These are phyloP conservation scores for Asterophora parasitica DNA, from an alignment of 768 basidiomycete species.

Conservation along the genomic window DNA sequence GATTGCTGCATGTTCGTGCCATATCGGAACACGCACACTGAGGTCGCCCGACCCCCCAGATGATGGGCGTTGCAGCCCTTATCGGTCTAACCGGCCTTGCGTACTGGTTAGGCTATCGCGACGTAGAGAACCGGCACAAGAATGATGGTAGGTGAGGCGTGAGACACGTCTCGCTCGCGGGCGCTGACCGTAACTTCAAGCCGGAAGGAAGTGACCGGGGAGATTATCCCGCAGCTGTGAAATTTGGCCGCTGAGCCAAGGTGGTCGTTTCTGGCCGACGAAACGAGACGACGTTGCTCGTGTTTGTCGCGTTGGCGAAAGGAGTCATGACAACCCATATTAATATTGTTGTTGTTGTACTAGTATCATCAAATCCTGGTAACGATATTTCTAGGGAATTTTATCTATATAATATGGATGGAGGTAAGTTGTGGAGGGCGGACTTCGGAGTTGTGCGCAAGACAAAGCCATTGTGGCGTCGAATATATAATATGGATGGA, in stretches of 20 bases:
- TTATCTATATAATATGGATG: no score
- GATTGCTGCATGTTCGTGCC: background rate
- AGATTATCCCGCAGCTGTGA: constrained; percentile 17
- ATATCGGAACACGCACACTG: background rate
- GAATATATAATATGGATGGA: no score
- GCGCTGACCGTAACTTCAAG: constrained; percentile 9
- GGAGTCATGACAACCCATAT: no score
- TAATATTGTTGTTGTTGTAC: no score
- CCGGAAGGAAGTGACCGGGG: constrained; percentile 14
- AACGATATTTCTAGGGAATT: no score
- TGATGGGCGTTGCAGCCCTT: constrained; percentile 15
- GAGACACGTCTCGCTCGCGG: background rate
- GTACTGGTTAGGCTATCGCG: constrained; percentile 19
- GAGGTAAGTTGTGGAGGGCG: no score
- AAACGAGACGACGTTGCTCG: no score
- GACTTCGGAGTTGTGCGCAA: no score
- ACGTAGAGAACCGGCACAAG: constrained; percentile 20
- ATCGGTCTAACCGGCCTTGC: constrained; percentile 15
- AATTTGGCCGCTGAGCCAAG: background rate
- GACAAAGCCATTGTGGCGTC: no score
- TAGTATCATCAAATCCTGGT: no score
- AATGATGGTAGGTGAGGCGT: constrained; percentile 17
- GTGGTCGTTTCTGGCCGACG: no score
- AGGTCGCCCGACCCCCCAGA: constrained; percentile 3
- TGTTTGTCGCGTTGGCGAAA: no score